Evolutionary conservation across 257 asterid species (phyloP).

Genomic region (Solanum rostratum): DNA sequence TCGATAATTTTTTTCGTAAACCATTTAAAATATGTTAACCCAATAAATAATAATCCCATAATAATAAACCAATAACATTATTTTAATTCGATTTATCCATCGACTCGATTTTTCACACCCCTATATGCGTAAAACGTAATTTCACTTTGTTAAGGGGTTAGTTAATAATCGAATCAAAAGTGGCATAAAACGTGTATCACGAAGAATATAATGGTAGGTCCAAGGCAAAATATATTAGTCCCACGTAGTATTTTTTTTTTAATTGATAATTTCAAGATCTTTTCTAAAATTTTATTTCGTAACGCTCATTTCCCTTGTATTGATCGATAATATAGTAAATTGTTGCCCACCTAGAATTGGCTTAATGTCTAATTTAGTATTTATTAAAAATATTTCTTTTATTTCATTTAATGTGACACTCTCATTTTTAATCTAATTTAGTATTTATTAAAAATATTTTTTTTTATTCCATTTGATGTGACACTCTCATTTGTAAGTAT

Average conservation of each 20-base stretch:
- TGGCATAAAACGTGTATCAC: background rate
- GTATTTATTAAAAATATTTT: background rate
- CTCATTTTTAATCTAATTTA: background rate
- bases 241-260: background rate
- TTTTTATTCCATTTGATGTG: background rate
- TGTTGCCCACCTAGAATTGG: background rate
- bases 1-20: no score
- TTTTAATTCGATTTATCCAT: no score
- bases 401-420: background rate
- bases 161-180: background rate
- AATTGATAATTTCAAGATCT: background rate
- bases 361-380: background rate
- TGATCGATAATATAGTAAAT: background rate
- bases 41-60: no score
- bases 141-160: background rate
- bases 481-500: background rate
- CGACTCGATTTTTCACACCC: no score
- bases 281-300: background rate
- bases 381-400: background rate
- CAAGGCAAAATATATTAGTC: background rate
- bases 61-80: no score
- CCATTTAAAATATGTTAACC: no score
- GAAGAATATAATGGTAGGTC: background rate
- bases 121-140: no score
- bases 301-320: background rate